Percentiles rank a stretch among this genome's conserved stretches.
These are phyloP conservation scores for Entophlyctis luteolus DNA, from an alignment of 192 early-diverging fungal species.

Conservation along the genomic window DNA sequence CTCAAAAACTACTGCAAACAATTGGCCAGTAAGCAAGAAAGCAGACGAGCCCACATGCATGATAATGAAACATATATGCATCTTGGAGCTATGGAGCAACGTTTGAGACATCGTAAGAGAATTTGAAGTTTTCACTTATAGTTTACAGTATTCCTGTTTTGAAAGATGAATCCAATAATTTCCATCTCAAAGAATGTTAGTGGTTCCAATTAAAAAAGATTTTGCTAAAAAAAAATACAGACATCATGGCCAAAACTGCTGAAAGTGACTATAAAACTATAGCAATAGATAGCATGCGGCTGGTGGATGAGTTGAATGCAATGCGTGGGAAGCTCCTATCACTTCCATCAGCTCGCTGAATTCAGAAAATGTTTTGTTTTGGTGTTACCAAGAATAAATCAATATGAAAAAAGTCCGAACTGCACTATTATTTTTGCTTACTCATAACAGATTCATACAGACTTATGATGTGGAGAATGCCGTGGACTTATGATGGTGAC, in stretches of 20 bases:
- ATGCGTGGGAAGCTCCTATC: constrained; percentile 47
- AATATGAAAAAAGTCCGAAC: no score
- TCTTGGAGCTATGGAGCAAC: constrained; percentile 49
- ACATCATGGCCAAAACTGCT: constrained; percentile 48
- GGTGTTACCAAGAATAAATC: no score
- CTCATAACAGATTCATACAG: no score
- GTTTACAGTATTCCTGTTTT: not conserved
- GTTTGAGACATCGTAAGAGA: constrained; percentile 35
- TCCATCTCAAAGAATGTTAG: constrained; percentile 55
- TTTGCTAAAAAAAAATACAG: constrained; percentile 28
- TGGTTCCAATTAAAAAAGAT: not conserved
- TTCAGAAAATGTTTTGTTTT: no score
- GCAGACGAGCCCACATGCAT: constrained; percentile 44
- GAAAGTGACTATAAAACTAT: constrained; percentile 56
- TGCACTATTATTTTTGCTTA: no score
- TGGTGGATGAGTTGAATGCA: constrained; percentile 49
- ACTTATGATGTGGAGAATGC: no score
- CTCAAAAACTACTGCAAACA: constrained; percentile 34
- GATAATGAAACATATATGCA: constrained; percentile 58
- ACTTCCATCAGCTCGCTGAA: constrained; percentile 42
- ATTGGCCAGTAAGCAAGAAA: constrained; percentile 41
- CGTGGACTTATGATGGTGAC: no score
- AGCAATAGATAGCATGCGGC: constrained; percentile 35
- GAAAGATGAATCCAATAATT: constrained; percentile 46
- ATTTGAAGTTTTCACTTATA: no score